Evolutionary conservation across 176 grass and related monocot genomes (phyloP), one percentile per base, ranked within the genome.

Genomic region (Bothriochloa decipiens): DNA sequence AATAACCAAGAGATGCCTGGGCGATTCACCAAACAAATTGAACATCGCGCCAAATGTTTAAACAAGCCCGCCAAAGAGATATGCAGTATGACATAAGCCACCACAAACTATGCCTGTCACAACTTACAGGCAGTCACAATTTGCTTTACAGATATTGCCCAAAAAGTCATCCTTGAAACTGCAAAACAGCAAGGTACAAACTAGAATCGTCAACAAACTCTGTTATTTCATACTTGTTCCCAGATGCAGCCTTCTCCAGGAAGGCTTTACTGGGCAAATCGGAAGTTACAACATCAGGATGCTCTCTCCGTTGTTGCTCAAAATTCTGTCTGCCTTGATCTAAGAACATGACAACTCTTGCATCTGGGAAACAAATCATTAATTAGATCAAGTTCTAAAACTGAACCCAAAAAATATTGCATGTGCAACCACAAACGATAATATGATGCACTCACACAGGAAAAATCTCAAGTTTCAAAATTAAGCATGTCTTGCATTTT

Each of bases 311-410:
- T 70, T 91, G 81, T 80, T 82, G 82, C 37, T 91, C 93, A 49
- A 95, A 76, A 47, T 63, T 86, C 45, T 89, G 77, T 73, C 91
- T 93, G 72, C 91, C 93, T 84, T 90, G 89, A 67, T 98, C 93
- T 70, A 98, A 81, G 82, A 92, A 90, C 68, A 98, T 93, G 27
- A 98, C 87, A 68, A 95, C 68, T 69, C 89, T 95, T 72, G 89
- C 89, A 81, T 91, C 96, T 98, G 81, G 4, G 53, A 9, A 33
- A 57, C 26, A 32, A 70, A 84, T 26, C 23, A 68, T 32, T 29
- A 2, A 1, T 32, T 32, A 32, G 29, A 5, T 76, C 49, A 69
- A 58, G 11, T 46, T 80, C 26, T 10, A 65, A 40, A 55, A 42
- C 11, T 79, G 35, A 67, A 28, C 5, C 18, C 2, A 32, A 4